Conservation (phyloP, 2,329 filamentous ascomycete genomes). For the Hortaea sp. region DNA sequence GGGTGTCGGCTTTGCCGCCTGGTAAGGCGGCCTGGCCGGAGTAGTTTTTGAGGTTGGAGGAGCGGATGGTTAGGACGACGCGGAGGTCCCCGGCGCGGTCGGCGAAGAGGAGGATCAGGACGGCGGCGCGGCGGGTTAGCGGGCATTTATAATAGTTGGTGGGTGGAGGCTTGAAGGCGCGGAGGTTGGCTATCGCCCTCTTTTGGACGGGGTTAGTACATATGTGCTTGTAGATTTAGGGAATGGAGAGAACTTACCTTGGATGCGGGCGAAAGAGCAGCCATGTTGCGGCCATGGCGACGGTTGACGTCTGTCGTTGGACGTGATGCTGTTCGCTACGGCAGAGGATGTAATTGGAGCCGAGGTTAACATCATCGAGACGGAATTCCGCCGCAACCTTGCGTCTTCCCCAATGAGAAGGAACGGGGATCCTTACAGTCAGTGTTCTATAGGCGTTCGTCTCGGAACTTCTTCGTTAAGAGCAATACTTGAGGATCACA, state of each 20-base stretch:
- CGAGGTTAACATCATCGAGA: too few species aligned
- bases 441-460: too few species aligned
- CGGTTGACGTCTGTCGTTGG: too few species aligned
- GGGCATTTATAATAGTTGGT: slow-evolving; percentile 49
- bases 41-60: slow-evolving; percentile 48
- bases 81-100: slow-evolving; percentile 69
- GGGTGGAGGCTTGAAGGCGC: slow-evolving; percentile 46
- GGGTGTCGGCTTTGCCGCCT: slow-evolving; percentile 45
- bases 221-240: too few species aligned
- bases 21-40: slow-evolving; percentile 37
- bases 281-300: slow-evolving; percentile 19
- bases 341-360: too few species aligned
- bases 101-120: slow-evolving; percentile 78
- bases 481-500: too few species aligned
- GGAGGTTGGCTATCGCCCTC: slow-evolving; percentile 45
- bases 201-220: slow-evolving; percentile 1
- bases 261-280: slow-evolving; percentile 23
- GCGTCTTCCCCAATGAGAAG: too few species aligned
- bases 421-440: too few species aligned
- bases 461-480: too few species aligned
- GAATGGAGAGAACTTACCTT: slow-evolving; percentile 10
- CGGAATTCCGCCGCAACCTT: too few species aligned
- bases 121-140: slow-evolving; percentile 63
- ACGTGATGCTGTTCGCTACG: too few species aligned
- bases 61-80: slow-evolving; percentile 53